These are phyloP conservation scores for Pythium phragmiticola DNA, from an alignment of 352 stramenopile genomes.

Conservation along the genomic window DNA sequence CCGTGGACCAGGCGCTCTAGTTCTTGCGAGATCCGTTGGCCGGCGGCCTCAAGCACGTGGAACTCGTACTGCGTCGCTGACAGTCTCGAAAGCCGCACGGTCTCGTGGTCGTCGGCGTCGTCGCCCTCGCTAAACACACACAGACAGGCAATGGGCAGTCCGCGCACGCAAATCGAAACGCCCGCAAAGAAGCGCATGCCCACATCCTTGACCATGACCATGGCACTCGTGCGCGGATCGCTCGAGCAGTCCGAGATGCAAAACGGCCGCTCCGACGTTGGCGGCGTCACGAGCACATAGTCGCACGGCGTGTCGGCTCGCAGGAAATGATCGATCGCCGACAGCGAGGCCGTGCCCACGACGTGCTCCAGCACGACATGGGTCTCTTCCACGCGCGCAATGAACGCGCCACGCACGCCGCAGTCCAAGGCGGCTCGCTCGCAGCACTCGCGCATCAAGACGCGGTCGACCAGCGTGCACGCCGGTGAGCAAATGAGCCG, in stretches of 20 bases:
- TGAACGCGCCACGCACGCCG: conserved; percentile 46
- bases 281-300: conserved; percentile 51
- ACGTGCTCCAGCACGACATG: conserved; percentile 54
- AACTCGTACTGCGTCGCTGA: conserved; percentile 39
- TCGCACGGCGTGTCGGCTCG: conserved; percentile 53
- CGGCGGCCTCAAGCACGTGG: conserved; percentile 38
- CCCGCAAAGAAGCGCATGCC: conserved; percentile 54
- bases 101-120: conserved; percentile 1
- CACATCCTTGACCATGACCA: conserved; percentile 59
- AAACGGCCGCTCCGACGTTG: conserved; percentile 33
- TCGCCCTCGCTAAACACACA: conserved; percentile 41
- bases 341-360: conserved; percentile 35
- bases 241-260: conserved; percentile 45
- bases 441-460: conserved; percentile 57
- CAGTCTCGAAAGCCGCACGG: conserved; percentile 2
- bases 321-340: conserved; percentile 33
- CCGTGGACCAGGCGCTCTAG: conserved; percentile 46
- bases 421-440: conserved; percentile 45
- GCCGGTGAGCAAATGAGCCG: conserved; percentile 52
- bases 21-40: conserved; percentile 44
- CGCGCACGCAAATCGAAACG: conserved; percentile 44
- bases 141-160: conserved; percentile 53
- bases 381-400: conserved; percentile 50
- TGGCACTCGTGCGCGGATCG: conserved; percentile 46
- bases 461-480: conserved; percentile 56